Percentiles rank a stretch among this genome's conserved stretches.
These are phyloP conservation scores for Irpex sp. DNA, from an alignment of 1,284 basidiomycete genomes.

Conservation along the genomic window DNA sequence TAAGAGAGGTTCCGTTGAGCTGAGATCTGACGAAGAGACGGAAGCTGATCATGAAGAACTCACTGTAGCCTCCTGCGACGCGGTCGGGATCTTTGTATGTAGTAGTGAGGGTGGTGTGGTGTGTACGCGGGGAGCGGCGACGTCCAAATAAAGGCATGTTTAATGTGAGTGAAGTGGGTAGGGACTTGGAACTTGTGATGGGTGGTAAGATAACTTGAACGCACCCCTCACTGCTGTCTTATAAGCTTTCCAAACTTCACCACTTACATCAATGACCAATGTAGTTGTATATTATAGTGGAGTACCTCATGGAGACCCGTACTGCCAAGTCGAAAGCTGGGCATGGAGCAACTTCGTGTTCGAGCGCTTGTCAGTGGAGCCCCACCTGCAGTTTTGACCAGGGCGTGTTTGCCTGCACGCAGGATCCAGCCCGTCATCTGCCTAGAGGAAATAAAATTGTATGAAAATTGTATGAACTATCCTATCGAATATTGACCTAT, in stretches of 20 bases:
- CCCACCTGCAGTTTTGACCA: too few relatives aligned
- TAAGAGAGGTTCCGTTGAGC: neutral
- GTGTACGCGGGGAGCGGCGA: constrained; percentile 6
- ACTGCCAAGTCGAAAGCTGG: neutral
- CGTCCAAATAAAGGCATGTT: constrained; percentile 19
- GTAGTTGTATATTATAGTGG: neutral
- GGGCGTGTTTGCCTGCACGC: too few relatives aligned
- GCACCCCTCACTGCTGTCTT: neutral
- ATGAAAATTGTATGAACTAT: too few relatives aligned
- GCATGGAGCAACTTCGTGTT: neutral
- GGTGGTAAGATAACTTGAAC: neutral
- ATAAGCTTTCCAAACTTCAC: neutral
- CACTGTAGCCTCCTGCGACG: constrained; percentile 47
- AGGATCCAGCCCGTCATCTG: too few relatives aligned
- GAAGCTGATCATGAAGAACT: constrained; percentile 16
- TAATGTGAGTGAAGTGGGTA: neutral
- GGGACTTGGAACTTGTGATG: neutral
- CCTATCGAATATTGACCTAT: too few relatives aligned
- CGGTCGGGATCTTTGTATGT: constrained; percentile 38
- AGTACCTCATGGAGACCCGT: neutral
- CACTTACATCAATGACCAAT: neutral
- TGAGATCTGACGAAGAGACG: neutral
- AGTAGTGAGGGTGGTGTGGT: constrained; percentile 22
- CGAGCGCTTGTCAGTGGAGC: neutral
- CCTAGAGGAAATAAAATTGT: too few relatives aligned